Base-by-base conservation (phyloP, 169 alveolate genomes). In the Cardiosporidium cionae region DNA sequence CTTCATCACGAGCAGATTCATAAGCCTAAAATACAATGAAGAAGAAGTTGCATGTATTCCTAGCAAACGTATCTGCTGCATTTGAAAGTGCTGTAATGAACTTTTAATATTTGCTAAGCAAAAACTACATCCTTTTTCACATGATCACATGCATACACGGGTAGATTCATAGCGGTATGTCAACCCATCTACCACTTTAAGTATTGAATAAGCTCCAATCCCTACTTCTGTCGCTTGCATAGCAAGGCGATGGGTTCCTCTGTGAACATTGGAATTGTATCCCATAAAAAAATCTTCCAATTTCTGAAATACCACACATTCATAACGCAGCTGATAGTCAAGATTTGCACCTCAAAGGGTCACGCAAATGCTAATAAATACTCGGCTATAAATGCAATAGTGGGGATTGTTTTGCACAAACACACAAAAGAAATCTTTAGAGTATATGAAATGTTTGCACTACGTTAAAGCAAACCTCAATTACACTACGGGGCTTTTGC, bases 211-310 rank as follows among this genome's bases (percentile, higher is more conserved):
- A 16, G n/a, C n/a, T 44, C 16, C 58, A 16, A 16, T 63, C 22
- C 52, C 16, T 23, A 34, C 82, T 68, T 76, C 82, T 7, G 82
- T 76, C 65, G 82, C 82, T 0, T 74, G 52, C 27, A 34, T 68
- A n/a, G 82, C 76, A 35, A 76, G 53, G 36, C 72, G 65, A 31
- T 76, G 72, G 16, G 76, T 69, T 5, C 82, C 76, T 6, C 82
- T 62, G 63, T 76, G 82, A 27, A 76, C 82, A 22, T 76, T 76
- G 72, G 76, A 63, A 0, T 67, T 34, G 52, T 68, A 74, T 25
- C 68, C 72, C 70, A 65, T 6, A 23, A 3, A 16, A 1, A 16
- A 22, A 52, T 1, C 5, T 28, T 33, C 9, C 7, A 37, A n/a
- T n/a, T n/a, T n/a, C n/a, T n/a, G n/a, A n/a, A n/a, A n/a, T n/a